Percentiles rank a stretch among this genome's conserved stretches.
Evolutionary conservation across 306 rosid genomes (phyloP).

Genomic region (Chamaecrista fasciculata): DNA sequence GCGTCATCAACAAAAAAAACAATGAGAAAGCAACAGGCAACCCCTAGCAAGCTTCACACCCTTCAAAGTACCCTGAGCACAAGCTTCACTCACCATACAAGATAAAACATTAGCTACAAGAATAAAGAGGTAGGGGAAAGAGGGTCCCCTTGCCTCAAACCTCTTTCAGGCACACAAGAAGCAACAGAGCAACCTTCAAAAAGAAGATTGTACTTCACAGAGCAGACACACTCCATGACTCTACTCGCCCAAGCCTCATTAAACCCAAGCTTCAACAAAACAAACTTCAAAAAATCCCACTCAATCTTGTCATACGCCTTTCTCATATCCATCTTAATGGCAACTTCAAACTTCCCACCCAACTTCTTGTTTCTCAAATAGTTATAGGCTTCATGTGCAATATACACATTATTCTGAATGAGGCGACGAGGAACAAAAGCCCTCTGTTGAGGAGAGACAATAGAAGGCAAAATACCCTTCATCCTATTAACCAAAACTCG

Average conservation of each 20-base stretch:
- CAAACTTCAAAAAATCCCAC: background rate
- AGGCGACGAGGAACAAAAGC: background rate
- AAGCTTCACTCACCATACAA: no score
- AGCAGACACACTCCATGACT: background rate
- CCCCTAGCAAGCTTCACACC: background rate
- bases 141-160: background rate
- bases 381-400: background rate
- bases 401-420: no score
- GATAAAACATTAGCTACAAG: background rate
- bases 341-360: background rate
- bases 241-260: background rate
- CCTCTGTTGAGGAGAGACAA: background rate
- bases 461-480: background rate
- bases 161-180: background rate
- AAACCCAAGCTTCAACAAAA: background rate
- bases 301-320: background rate
- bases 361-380: background rate
- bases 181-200: background rate
- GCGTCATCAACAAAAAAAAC: no score
- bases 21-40: background rate
- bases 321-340: background rate
- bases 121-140: background rate
- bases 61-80: background rate
- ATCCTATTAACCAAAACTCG: no score
- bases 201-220: background rate